Percentiles rank a stretch among this genome's conserved stretches.
Conservation (phyloP, 805 yeast species). For the Dipodascus albidus region DNA sequence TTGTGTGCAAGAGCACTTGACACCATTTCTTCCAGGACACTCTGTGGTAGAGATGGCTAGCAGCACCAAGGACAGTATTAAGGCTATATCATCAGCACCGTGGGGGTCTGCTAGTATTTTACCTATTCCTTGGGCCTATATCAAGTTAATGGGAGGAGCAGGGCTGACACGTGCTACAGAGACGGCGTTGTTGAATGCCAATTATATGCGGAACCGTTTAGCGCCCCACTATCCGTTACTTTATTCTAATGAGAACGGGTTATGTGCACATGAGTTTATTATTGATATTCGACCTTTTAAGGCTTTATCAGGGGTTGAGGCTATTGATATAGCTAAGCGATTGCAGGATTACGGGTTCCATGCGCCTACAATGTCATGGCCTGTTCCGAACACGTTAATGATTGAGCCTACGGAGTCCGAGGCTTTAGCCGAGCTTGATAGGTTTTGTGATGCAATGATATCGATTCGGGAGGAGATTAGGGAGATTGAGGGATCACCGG, state of each 20-base stretch:
- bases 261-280: conserved; percentile 95
- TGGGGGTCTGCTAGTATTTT: conserved; percentile 90
- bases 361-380: conserved; percentile 98
- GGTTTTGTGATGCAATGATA: conserved; percentile 81
- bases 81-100: conserved; percentile 85
- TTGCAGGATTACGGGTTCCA: conserved; percentile 97
- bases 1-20: conserved; percentile 75
- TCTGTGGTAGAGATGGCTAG: conserved; percentile 40
- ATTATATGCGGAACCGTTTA: conserved; percentile 81
- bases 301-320: conserved; percentile 64
- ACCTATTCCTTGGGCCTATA: conserved; percentile 90
- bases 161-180: conserved; percentile 82
- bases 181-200: conserved; percentile 88
- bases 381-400: conserved; percentile 95
- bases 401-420: conserved; percentile 97
- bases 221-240: conserved; percentile 61
- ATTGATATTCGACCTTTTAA: conserved; percentile 83
- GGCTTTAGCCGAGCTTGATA: conserved; percentile 73
- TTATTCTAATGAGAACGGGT: conserved; percentile 54
- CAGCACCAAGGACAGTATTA: conserved; percentile 30
- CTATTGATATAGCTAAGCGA: conserved; percentile 93
- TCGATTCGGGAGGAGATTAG: conserved; percentile 74
- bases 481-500: conserved; percentile 55
- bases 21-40: conserved; percentile 76
- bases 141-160: conserved; percentile 81